A percentile compares a stretch with the other conserved stretches of the same genome.
phyloP scores from a whole-genome alignment of 805 yeast species.

The Monosporozyma aerobia region DNA sequence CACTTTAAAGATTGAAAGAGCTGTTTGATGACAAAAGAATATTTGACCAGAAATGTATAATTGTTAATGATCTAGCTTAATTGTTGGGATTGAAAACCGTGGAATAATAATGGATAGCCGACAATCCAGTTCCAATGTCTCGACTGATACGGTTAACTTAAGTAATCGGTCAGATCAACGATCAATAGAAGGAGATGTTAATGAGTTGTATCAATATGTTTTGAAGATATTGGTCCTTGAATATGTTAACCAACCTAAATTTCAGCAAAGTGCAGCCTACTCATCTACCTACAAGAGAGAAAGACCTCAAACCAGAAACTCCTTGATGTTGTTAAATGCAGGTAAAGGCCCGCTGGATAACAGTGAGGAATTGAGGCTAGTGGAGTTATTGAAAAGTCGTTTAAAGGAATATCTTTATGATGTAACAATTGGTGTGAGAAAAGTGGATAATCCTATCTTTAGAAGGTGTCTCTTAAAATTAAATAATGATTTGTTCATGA shows the following conservation, averaged over 20 bases:
- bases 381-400: neutral
- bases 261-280: slow-evolving; percentile 24
- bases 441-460: slow-evolving; percentile 34
- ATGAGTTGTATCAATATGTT: slow-evolving; percentile 41
- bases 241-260: slow-evolving; percentile 57
- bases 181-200: slow-evolving; percentile 3
- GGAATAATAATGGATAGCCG: slow-evolving; percentile 1
- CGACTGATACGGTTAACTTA: slow-evolving; percentile 9
- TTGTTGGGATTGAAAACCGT: neutral
- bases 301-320: neutral
- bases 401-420: slow-evolving; percentile 36
- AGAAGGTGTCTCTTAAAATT: slow-evolving; percentile 52
- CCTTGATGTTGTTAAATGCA: slow-evolving; percentile 23
- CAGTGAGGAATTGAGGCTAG: neutral
- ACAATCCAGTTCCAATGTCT: neutral
- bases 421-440: slow-evolving; percentile 39
- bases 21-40: neutral
- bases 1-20: neutral
- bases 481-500: slow-evolving; percentile 47
- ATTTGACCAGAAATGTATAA: neutral
- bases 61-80: neutral
- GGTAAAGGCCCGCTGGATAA: neutral
- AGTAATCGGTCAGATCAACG: slow-evolving; percentile 1
- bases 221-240: slow-evolving; percentile 49
- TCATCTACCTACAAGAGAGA: neutral